Evolutionary conservation across 345 rosid species (phyloP), one percentile per base, ranked within the genome.

Genomic region (Cardamine resedifolia): DNA sequence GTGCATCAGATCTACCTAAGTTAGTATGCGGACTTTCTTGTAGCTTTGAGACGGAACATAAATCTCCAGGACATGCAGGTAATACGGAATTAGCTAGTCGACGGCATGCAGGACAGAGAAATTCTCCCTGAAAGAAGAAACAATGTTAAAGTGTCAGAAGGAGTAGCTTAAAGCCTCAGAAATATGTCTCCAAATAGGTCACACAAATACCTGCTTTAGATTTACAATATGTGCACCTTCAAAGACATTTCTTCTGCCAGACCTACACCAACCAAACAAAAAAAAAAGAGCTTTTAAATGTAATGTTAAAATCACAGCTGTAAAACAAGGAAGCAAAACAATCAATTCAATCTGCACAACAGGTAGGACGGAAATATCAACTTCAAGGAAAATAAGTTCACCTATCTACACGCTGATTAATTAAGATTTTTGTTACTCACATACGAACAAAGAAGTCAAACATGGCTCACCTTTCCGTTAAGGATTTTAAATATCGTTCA

Each of bases 101-200:
- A 45, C 99, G 98, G 69, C 99, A 95, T 58, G 86, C 91, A 64
- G 99, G 99, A 71, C 99, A 95, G 33, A 95, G 90, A 79, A 95
- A 90, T 82, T 95, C 99, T 60, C 93, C 97, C 99, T 94, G 80
- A 57, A 47, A 84, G 68, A 78, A 66, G 47, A 75, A 75, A 66
- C 26, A 49, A 63, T 44, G 36, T 44, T 24, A 63, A 65, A 53
- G 58, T 63, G 28, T 66, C 77, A 62, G 44, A 66, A 66, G 48
- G 52, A 21, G 62, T 4, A 59, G 15, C 19, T 24, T 68, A 55
- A 68, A 66, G 28, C 77, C 43, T 26, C 34, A 52, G 33, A 63
- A 70, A 69, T 58, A 64, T 26, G 60, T 49, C 14, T 66, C 52
- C 45, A 49, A 52, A 50, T 44, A 33, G 41, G 45, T 16, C 10